Conservation (phyloP, 2,329 filamentous ascomycete genomes). For the Chaetomium olivaceum region DNA sequence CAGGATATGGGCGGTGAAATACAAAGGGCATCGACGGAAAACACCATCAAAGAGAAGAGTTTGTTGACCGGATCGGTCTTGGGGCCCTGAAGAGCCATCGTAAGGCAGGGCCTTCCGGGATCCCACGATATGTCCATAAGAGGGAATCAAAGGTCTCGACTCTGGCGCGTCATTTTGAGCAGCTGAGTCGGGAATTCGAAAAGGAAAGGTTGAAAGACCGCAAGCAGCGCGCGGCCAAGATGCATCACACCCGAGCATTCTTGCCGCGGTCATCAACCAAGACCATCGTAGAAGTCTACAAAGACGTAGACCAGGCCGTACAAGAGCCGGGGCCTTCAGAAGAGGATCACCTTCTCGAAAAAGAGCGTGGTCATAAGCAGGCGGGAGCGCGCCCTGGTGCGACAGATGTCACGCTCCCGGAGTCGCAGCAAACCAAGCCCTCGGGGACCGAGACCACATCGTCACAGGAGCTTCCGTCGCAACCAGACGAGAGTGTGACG, state of each 20-base stretch:
- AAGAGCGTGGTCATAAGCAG: constrained; percentile 40
- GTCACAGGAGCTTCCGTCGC: constrained; percentile 31
- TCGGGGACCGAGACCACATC: constrained; percentile 19
- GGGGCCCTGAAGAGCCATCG: constrained; percentile 61
- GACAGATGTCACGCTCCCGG: constrained; percentile 19
- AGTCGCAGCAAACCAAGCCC: constrained; percentile 20
- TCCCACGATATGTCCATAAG: constrained; percentile 80
- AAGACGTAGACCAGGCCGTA: constrained; percentile 89
- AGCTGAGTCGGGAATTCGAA: constrained; percentile 93
- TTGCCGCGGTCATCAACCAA: constrained; percentile 86
- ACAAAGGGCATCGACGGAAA: constrained; percentile 41
- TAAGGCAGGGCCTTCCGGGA: constrained; percentile 69
- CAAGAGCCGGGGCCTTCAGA: constrained; percentile 71
- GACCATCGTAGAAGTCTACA: constrained; percentile 93
- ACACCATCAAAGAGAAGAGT: constrained; percentile 65
- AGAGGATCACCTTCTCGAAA: constrained; percentile 54
- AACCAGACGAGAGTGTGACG: constrained; percentile 40
- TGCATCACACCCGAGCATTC: constrained; percentile 73
- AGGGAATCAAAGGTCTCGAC: constrained; percentile 80
- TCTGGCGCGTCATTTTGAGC: constrained; percentile 94
- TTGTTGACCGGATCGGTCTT: constrained; percentile 71
- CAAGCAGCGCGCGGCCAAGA: constrained; percentile 75
- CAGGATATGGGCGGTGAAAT: constrained; percentile 37
- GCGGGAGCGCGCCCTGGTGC: constrained; percentile 34
- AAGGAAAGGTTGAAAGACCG: constrained; percentile 88